Conservation (phyloP, 495 filamentous ascomycete species). For the Penicillium cataractarum region DNA sequence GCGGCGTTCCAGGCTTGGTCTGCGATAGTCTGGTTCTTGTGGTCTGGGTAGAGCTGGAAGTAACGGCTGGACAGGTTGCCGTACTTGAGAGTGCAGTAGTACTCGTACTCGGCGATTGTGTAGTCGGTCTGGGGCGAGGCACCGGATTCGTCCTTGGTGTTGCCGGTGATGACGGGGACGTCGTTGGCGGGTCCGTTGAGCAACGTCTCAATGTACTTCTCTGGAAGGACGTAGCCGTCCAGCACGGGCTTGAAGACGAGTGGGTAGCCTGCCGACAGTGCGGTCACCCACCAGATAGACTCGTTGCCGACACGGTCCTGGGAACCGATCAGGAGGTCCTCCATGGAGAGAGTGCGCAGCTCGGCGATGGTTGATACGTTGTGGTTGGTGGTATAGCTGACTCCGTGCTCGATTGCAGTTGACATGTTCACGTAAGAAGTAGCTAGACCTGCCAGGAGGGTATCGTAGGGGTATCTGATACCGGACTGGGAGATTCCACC, state of each 20-base stretch:
- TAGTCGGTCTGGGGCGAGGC: constrained; percentile 28
- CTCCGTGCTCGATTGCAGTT: constrained; percentile 24
- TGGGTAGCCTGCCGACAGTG: constrained; percentile 29
- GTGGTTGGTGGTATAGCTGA: constrained; percentile 27
- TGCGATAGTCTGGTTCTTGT: constrained; percentile 25
- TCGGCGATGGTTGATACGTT: constrained; percentile 34
- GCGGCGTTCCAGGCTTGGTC: constrained; percentile 34
- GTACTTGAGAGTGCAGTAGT: constrained; percentile 29
- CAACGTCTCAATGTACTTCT: constrained; percentile 31
- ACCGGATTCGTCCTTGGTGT: constrained; percentile 37
- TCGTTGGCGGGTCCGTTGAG: constrained; percentile 36
- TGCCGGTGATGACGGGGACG: constrained; percentile 42
- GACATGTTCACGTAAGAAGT: constrained; percentile 35
- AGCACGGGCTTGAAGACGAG: constrained; percentile 37
- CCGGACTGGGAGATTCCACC: constrained; percentile 34
- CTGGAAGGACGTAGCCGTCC: constrained; percentile 33
- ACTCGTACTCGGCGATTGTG: constrained; percentile 28
- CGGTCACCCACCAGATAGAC: constrained; percentile 33
- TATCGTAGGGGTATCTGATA: constrained; percentile 35
- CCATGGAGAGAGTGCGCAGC: constrained; percentile 31
- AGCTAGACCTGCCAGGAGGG: constrained; percentile 31
- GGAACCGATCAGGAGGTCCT: constrained; percentile 25
- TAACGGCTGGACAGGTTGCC: constrained; percentile 28
- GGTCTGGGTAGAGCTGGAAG: constrained; percentile 30
- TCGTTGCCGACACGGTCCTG: constrained; percentile 27